phyloP scores from a whole-genome alignment of 164 flowering plant genomes.

The Macadamia tetraphylla region DNA sequence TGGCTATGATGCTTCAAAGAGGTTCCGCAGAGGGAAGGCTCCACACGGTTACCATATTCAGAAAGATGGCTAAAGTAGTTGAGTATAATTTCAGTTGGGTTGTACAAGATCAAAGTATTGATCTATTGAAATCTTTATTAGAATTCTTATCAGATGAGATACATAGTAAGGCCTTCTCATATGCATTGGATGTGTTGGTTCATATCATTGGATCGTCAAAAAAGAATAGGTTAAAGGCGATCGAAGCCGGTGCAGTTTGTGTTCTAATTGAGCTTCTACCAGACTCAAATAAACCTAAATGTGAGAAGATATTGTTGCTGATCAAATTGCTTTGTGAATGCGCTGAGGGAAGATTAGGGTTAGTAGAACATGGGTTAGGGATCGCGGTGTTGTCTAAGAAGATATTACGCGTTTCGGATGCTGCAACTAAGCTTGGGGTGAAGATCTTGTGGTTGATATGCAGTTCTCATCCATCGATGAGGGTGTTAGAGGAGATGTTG shows the following conservation, averaged over 20 bases:
- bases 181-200: slow-evolving; percentile 46
- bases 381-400: slow-evolving; percentile 49
- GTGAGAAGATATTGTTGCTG: slow-evolving; percentile 54
- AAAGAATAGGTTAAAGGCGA: slow-evolving; percentile 37
- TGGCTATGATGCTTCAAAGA: slow-evolving; percentile 50
- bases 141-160: slow-evolving; percentile 60
- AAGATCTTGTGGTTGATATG: slow-evolving; percentile 49
- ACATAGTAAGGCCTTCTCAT: slow-evolving; percentile 40
- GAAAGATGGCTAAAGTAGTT: slow-evolving; percentile 24
- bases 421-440: slow-evolving; percentile 43
- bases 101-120: slow-evolving; percentile 36
- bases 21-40: slow-evolving; percentile 57
- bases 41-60: slow-evolving; percentile 32
- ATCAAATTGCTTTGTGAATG: slow-evolving; percentile 47
- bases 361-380: slow-evolving; percentile 54
- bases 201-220: slow-evolving; percentile 34
- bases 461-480: slow-evolving; percentile 34
- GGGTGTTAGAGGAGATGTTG: slow-evolving; percentile 59
- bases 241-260: slow-evolving; percentile 63
- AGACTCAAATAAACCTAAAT: slow-evolving; percentile 36
- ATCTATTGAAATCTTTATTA: slow-evolving; percentile 50
- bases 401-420: slow-evolving; percentile 39
- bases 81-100: slow-evolving; percentile 30
- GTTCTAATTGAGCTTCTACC: slow-evolving; percentile 57
- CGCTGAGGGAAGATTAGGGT: slow-evolving; percentile 62